A percentile compares a stretch with the other conserved stretches of the same genome.
Conservation (phyloP, 352 stramenopile genomes). For the Phytophthora nicotianae region DNA sequence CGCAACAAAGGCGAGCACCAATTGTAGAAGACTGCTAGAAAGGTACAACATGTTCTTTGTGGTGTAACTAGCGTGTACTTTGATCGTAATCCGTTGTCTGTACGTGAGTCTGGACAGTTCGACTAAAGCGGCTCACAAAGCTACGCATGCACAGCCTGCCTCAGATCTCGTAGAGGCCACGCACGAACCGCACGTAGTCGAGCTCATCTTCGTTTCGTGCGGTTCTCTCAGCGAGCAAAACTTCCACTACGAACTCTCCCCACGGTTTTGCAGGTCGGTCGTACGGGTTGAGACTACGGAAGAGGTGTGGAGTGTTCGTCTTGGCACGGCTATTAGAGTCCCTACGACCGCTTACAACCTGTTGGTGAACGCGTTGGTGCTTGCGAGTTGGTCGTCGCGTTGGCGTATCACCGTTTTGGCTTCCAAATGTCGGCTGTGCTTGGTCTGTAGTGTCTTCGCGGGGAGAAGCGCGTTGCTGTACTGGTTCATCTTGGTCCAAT, state of each 20-base stretch:
- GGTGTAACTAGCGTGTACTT: conserved; percentile 15
- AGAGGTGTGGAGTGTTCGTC: neutral
- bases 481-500: neutral
- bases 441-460: conserved; percentile 10
- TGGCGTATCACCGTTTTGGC: conserved; percentile 1
- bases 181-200: conserved; percentile 39
- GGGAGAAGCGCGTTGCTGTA: neutral
- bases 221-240: conserved; percentile 33
- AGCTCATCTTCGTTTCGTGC: conserved; percentile 36
- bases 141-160: conserved; percentile 4
- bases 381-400: conserved; percentile 11
- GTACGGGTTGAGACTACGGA: conserved; percentile 19
- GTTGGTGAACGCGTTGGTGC: conserved; percentile 12
- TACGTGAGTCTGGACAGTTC: conserved; percentile 22
- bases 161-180: conserved; percentile 37
- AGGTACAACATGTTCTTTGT: conserved; percentile 24
- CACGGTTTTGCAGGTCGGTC: conserved; percentile 22
- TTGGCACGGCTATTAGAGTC: neutral
- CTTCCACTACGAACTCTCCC: conserved; percentile 35
- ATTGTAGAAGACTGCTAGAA: conserved; percentile 29
- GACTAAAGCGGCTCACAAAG: conserved; percentile 15
- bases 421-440: conserved; percentile 1
- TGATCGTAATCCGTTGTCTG: conserved; percentile 17
- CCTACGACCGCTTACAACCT: neutral
- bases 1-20: conserved; percentile 35